These are phyloP conservation scores for Aureobasidium subglaciale DNA, from an alignment of 2,329 filamentous ascomycete species.

Conservation along the genomic window DNA sequence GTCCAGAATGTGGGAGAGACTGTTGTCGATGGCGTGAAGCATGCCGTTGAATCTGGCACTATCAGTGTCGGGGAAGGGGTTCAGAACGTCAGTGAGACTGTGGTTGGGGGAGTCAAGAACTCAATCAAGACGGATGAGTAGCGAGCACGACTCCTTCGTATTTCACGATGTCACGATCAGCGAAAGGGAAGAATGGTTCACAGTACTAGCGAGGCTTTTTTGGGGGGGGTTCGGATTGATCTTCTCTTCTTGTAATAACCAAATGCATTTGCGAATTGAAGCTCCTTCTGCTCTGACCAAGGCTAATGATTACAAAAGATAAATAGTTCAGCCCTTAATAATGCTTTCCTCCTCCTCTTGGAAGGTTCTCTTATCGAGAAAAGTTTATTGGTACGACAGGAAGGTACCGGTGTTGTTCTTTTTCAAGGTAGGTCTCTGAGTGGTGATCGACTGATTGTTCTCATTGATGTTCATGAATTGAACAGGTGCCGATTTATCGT, in stretches of 20 bases:
- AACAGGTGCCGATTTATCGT: not conserved
- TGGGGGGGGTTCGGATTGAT: too few species aligned
- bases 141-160: not conserved
- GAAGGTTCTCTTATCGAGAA: too few species aligned
- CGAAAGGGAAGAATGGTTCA: not conserved
- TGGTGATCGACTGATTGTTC: not conserved
- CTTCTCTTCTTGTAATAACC: not conserved
- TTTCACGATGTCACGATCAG: not conserved
- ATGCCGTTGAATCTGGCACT: not conserved
- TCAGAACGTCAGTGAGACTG: not conserved
- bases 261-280: not conserved
- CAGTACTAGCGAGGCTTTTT: not conserved
- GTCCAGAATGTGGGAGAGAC: conserved; percentile 24
- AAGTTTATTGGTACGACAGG: not conserved
- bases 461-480: not conserved
- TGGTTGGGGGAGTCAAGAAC: conserved; percentile 25
- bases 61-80: conserved; percentile 18
- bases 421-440: not conserved
- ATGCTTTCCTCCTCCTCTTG: too few species aligned
- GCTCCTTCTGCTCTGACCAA: not conserved
- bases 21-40: conserved; percentile 16
- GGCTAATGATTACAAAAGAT: not conserved
- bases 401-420: conserved; percentile 9
- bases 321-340: too few species aligned
- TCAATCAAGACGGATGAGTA: not conserved